These are phyloP conservation scores for Exophiala calicioides DNA, from an alignment of 2,329 filamentous ascomycete genomes.

Conservation along the genomic window DNA sequence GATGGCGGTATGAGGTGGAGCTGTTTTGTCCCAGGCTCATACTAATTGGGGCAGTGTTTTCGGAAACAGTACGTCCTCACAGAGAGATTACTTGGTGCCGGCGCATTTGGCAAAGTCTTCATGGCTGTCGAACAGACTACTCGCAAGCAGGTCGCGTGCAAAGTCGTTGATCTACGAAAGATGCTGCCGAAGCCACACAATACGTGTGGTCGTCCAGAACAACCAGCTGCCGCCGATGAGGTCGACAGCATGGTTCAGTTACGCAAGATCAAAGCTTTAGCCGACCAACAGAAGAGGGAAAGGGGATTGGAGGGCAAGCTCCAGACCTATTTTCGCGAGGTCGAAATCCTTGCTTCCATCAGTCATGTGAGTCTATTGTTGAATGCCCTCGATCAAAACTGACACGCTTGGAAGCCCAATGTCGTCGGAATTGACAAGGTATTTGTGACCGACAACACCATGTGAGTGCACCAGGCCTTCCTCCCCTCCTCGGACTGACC, in stretches of 20 bases:
- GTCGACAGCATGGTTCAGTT: constrained; percentile 21
- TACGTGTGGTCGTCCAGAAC: constrained; percentile 13
- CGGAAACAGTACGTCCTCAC: constrained; percentile 40
- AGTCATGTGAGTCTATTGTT: constrained; percentile 48
- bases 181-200: constrained; percentile 25
- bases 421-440: constrained; percentile 60
- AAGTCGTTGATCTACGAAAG: constrained; percentile 43
- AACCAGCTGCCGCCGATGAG: constrained; percentile 28
- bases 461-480: constrained; percentile 42
- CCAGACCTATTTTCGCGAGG: constrained; percentile 41
- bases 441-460: constrained; percentile 53
- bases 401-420: constrained; percentile 51
- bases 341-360: constrained; percentile 52
- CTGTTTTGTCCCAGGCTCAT: background rate
- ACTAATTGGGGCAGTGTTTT: constrained; percentile 35
- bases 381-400: background rate
- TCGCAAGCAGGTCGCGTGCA: constrained; percentile 46
- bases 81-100: constrained; percentile 43
- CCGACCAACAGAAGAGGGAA: constrained; percentile 24
- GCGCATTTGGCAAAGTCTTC: constrained; percentile 45
- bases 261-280: constrained; percentile 26
- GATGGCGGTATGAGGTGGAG: constrained; percentile 35
- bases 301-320: constrained; percentile 35
- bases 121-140: constrained; percentile 41
- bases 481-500: constrained; percentile 17